Conservation (phyloP, 176 grass and related monocot species). For the Avena atlantica region DNA sequence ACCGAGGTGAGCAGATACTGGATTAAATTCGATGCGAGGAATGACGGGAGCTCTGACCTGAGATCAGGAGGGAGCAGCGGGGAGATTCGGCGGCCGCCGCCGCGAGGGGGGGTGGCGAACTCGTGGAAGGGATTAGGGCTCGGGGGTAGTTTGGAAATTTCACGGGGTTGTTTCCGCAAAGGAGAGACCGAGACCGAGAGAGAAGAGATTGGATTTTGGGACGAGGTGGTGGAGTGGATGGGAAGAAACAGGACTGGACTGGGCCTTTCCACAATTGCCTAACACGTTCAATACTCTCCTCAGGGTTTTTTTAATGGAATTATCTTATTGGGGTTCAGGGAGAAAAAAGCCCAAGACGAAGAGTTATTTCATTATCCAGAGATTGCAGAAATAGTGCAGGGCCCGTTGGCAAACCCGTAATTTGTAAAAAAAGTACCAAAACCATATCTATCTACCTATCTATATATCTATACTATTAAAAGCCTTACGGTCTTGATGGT, state of each 20-base stretch:
- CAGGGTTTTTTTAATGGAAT: not conserved
- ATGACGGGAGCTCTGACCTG: not conserved
- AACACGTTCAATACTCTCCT: not conserved
- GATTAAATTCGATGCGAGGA: not conserved
- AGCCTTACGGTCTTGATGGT: too few relatives aligned
- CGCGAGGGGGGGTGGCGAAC: not conserved
- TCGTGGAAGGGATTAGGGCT: constrained; percentile 25
- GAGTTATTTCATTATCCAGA: too few relatives aligned
- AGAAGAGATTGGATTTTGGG: not conserved
- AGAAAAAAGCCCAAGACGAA: not conserved
- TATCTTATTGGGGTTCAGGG: not conserved
- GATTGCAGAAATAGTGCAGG: too few relatives aligned
- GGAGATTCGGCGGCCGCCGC: not conserved
- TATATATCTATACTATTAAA: too few relatives aligned
- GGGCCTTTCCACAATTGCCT: constrained; percentile 1
- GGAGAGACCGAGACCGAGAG: not conserved
- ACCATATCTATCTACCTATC: too few relatives aligned
- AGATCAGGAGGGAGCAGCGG: not conserved
- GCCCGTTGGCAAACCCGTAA: too few relatives aligned
- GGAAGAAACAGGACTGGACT: not conserved
- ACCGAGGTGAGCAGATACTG: not conserved
- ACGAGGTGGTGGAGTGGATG: constrained; percentile 23
- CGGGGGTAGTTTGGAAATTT: not conserved
- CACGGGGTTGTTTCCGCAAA: constrained; percentile 32
- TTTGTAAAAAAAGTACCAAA: too few relatives aligned